Evolutionary conservation across 164 flowering plant genomes (phyloP).

Genomic region (Macadamia integrifolia): DNA sequence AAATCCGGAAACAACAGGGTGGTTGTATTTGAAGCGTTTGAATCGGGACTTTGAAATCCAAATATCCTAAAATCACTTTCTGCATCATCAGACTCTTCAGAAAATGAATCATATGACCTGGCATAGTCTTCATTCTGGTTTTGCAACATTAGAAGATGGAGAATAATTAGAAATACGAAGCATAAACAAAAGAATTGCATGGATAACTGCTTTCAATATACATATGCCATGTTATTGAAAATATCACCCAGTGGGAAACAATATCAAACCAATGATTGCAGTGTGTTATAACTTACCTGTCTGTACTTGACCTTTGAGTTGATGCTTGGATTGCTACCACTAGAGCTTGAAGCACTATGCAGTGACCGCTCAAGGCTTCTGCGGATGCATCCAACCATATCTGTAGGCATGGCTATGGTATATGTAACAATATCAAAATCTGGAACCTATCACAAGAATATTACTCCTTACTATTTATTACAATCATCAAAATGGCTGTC

Average conservation of each 20-base stretch:
- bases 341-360: slow-evolving; percentile 23
- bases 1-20: slow-evolving; percentile 6
- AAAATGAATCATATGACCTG: slow-evolving; percentile 20
- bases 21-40: slow-evolving; percentile 10
- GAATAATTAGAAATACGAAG: slow-evolving; percentile 5
- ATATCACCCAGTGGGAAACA: not conserved
- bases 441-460: slow-evolving; percentile 42
- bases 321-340: slow-evolving; percentile 14
- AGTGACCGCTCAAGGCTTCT: slow-evolving; percentile 58
- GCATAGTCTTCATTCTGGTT: slow-evolving; percentile 12
- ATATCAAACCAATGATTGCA: not conserved
- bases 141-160: slow-evolving; percentile 19
- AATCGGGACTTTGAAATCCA: slow-evolving; percentile 18
- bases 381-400: slow-evolving; percentile 52
- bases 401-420: slow-evolving; percentile 59
- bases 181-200: not conserved
- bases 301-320: slow-evolving; percentile 19
- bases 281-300: slow-evolving; percentile 11
- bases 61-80: slow-evolving; percentile 26
- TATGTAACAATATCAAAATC: slow-evolving; percentile 64
- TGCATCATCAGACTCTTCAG: slow-evolving; percentile 40
- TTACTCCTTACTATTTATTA: not conserved
- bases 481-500: not conserved
- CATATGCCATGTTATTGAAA: not conserved
- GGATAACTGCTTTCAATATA: not conserved